Evolutionary conservation across 2,329 filamentous ascomycete species (phyloP).

Genomic region (Penicillium aurantiogriseum): DNA sequence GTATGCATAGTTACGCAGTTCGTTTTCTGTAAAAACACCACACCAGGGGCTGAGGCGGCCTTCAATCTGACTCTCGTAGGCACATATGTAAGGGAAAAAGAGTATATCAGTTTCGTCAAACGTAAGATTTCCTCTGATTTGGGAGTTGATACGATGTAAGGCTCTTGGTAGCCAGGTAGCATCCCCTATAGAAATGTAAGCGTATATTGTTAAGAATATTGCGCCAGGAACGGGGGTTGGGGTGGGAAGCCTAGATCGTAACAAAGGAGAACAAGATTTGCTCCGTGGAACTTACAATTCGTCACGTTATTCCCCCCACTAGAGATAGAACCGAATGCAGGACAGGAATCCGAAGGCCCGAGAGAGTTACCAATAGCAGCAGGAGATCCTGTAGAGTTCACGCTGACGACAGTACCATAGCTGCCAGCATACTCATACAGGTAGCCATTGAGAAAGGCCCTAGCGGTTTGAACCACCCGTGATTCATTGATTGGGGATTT

Average conservation of each 20-base stretch:
- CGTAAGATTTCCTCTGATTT: slow-evolving; percentile 55
- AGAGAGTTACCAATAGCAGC: slow-evolving; percentile 60
- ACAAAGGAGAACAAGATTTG: background rate
- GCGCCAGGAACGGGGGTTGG: background rate
- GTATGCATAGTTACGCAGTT: slow-evolving; percentile 65
- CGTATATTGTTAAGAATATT: no score
- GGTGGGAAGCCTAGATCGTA: background rate
- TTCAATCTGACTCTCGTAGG: slow-evolving; percentile 67
- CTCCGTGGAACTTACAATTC: slow-evolving; percentile 14
- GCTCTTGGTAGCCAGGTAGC: slow-evolving; percentile 17
- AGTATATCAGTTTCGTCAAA: slow-evolving; percentile 55
- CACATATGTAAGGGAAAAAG: slow-evolving; percentile 67
- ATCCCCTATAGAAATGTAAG: slow-evolving; percentile 12
- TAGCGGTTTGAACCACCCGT: slow-evolving; percentile 59
- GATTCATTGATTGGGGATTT: slow-evolving; percentile 44
- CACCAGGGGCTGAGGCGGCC: slow-evolving; percentile 63
- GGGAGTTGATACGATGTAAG: slow-evolving; percentile 51
- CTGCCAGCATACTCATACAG: slow-evolving; percentile 56
- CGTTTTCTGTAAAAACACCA: slow-evolving; percentile 59
- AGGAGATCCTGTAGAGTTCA: slow-evolving; percentile 56
- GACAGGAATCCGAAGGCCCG: slow-evolving; percentile 62
- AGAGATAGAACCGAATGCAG: slow-evolving; percentile 54
- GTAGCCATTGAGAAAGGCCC: slow-evolving; percentile 61
- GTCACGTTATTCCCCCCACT: slow-evolving; percentile 32
- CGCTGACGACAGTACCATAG: slow-evolving; percentile 56